A percentile compares a stretch with the other conserved stretches of the same genome.
phyloP scores from a whole-genome alignment of 352 stramenopile species.

The Elongisporangium prolatum region DNA sequence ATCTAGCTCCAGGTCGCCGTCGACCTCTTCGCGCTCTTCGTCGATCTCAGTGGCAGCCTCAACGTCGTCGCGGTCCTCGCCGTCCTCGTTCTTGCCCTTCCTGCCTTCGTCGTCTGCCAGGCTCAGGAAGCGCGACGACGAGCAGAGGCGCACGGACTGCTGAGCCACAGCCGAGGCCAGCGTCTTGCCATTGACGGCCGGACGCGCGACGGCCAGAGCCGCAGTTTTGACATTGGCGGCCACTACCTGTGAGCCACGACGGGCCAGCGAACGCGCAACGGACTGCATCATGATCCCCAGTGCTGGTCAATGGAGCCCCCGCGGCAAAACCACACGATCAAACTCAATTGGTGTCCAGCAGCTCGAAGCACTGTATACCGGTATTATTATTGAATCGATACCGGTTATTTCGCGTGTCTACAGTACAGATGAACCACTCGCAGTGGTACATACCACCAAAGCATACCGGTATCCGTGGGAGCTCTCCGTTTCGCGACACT shows the following conservation, averaged over 20 bases:
- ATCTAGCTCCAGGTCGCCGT: slow-evolving; percentile 63
- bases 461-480: neutral
- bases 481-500: neutral
- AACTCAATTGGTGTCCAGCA: neutral
- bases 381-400: neutral
- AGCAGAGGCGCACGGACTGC: slow-evolving; percentile 22
- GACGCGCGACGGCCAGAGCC: slow-evolving; percentile 2
- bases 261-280: slow-evolving; percentile 4
- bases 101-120: slow-evolving; percentile 62
- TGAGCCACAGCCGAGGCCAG: slow-evolving; percentile 1
- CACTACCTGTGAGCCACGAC: slow-evolving; percentile 11
- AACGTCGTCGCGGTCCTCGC: slow-evolving; percentile 11
- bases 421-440: neutral
- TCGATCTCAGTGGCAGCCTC: slow-evolving; percentile 14
- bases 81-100: slow-evolving; percentile 16
- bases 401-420: neutral
- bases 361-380: neutral
- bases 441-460: neutral
- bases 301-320: slow-evolving; percentile 2
- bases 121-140: slow-evolving; percentile 72
- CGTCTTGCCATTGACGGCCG: slow-evolving; percentile 1
- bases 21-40: slow-evolving; percentile 36
- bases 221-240: slow-evolving; percentile 2
- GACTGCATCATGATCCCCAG: slow-evolving; percentile 13
- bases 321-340: neutral